Evolutionary conservation across 129 eudicot species (phyloP), one percentile per base, ranked within the genome.

Genomic region (Silybum marianum): DNA sequence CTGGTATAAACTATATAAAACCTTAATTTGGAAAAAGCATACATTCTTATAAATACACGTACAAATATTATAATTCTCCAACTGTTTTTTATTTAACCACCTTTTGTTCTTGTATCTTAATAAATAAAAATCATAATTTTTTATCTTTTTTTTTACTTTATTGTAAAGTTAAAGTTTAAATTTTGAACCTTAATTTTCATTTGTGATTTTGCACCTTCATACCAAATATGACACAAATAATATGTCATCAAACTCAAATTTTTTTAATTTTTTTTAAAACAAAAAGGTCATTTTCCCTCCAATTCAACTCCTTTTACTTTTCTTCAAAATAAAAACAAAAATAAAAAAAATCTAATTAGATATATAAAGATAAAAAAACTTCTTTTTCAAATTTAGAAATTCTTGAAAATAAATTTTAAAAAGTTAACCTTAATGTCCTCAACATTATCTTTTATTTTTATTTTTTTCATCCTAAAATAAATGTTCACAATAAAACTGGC

Each of bases 91-190:
- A 18, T 2, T n/a, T n/a, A 58, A 58, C 6, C 23, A 18, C 66
- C n/a, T 58, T 58, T 58, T 8, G 19, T 18, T 58, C 66, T 58
- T n/a, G 23, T 58, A 58, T 18, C n/a, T 58, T 58, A 71, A 36
- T 36, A 39, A 18, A 32, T 71, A 18, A 32, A 71, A 71, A 30
- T 71, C 74, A 54, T 22, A 28, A 6, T 32, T 13, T 16, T 18
- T 23, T 71, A 30, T 5, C 7, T 71, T 71, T 38, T 36, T 71
- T 34, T 9, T 14, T 39, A 71, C 75, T 71, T 71, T 71, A 71
- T 46, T 39, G 38, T 71, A 71, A 71, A 71, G 75, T 71, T 71
- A 71, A 71, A 71, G 75, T 71, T n/a, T n/a, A 24, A 22, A 73
- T 73, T 22, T 16, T 3, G 28, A 73, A 22, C 77, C 65, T 40